phyloP scores from a whole-genome alignment of 345 rosid species.

The Salix koriyanagi region DNA sequence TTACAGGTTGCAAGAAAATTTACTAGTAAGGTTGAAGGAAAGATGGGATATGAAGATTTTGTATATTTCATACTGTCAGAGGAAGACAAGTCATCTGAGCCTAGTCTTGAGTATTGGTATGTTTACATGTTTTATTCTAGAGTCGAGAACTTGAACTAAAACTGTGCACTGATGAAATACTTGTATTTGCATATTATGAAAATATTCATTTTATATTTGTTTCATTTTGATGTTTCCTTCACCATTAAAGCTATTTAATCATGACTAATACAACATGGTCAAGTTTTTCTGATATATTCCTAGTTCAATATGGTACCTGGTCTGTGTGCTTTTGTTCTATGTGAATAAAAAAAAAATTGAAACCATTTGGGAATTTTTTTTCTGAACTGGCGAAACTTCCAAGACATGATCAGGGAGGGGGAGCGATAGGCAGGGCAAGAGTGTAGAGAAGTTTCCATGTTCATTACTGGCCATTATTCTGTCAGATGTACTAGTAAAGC shows the following conservation, averaged over 20 bases:
- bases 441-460: neutral
- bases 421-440: neutral
- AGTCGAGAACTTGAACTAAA: neutral
- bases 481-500: neutral
- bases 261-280: neutral
- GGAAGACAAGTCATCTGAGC: slow-evolving; percentile 93
- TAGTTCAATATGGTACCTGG: neutral
- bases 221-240: neutral
- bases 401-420: neutral
- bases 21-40: slow-evolving; percentile 78
- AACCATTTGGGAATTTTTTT: neutral
- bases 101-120: slow-evolving; percentile 96
- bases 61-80: slow-evolving; percentile 90
- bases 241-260: neutral
- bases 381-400: neutral
- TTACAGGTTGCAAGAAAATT: slow-evolving; percentile 75
- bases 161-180: neutral
- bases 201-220: neutral
- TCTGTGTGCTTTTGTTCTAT: neutral
- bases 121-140: neutral
- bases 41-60: slow-evolving; percentile 96
- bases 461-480: neutral
- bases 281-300: neutral
- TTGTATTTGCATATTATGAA: neutral
- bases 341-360: neutral